phyloP scores from a whole-genome alignment of 805 yeast genomes.

The Wickerhamiella spandovensis region DNA sequence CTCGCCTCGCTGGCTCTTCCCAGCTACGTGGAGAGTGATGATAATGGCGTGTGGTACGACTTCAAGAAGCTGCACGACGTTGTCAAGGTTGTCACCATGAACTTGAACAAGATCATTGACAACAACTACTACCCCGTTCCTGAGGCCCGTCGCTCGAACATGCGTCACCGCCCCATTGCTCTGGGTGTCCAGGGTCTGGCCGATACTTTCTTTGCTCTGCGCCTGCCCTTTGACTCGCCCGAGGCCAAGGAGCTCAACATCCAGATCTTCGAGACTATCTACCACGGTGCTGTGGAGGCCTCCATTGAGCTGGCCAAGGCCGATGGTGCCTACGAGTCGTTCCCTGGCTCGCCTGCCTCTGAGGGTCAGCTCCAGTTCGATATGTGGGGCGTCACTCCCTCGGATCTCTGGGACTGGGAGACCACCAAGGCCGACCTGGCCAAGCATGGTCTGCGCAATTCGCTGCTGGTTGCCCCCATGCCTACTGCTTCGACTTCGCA shows the following conservation, averaged over 20 bases:
- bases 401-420: slow-evolving; percentile 83
- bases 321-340: slow-evolving; percentile 60
- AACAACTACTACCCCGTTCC: slow-evolving; percentile 72
- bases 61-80: slow-evolving; percentile 63
- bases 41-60: slow-evolving; percentile 44
- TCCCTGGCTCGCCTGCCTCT: slow-evolving; percentile 81
- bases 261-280: slow-evolving; percentile 88
- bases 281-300: slow-evolving; percentile 84
- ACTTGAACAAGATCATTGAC: slow-evolving; percentile 75
- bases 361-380: slow-evolving; percentile 77
- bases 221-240: slow-evolving; percentile 74
- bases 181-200: slow-evolving; percentile 97
- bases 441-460: slow-evolving; percentile 67
- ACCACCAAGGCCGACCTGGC: slow-evolving; percentile 44
- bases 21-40: slow-evolving; percentile 36
- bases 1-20: slow-evolving; percentile 87
- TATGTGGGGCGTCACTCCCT: slow-evolving; percentile 69
- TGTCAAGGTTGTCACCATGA: slow-evolving; percentile 62
- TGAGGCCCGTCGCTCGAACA: slow-evolving; percentile 61
- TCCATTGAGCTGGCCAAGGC: slow-evolving; percentile 66
- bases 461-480: slow-evolving; percentile 72
- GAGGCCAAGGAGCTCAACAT: slow-evolving; percentile 65
- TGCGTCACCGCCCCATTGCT: slow-evolving; percentile 86
- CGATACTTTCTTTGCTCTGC: slow-evolving; percentile 66
- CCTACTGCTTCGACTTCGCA: slow-evolving; percentile 98